A percentile compares a stretch with the other conserved stretches of the same genome.
phyloP scores from a whole-genome alignment of 2,329 filamentous ascomycete genomes.

The Teratosphaeria pseudoeucalypti region DNA sequence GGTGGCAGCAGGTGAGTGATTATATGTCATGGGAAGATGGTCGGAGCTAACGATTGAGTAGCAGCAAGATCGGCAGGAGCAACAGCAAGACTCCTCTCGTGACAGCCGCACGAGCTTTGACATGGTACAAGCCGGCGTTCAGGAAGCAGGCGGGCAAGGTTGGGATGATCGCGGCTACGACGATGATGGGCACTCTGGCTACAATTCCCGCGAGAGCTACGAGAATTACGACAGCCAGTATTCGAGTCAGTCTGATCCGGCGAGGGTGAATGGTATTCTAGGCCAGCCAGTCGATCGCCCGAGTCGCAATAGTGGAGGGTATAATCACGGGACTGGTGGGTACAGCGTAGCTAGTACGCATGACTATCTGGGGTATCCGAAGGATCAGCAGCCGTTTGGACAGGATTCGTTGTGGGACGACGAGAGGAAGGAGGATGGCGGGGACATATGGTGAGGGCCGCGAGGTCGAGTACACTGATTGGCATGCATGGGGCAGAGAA shows the following conservation, averaged over 20 bases:
- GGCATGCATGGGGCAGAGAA: too few relatives aligned
- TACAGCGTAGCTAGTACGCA: constrained; percentile 25
- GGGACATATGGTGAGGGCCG: constrained; percentile 19
- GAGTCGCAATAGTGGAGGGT: neutral
- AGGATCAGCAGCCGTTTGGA: constrained; percentile 18
- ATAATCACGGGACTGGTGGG: constrained; percentile 5
- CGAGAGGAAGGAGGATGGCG: constrained; percentile 15
- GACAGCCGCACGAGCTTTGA: constrained; percentile 3
- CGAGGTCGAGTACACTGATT: too few relatives aligned
- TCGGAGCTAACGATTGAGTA: constrained; percentile 4
- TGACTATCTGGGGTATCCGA: constrained; percentile 26
- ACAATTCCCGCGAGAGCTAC: constrained; percentile 13
- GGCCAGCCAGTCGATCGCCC: neutral
- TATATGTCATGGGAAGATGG: neutral
- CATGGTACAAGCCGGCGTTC: constrained; percentile 3
- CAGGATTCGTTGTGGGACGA: constrained; percentile 22
- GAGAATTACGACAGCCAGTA: constrained; percentile 14
- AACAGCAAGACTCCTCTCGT: constrained; percentile 1
- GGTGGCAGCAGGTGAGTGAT: constrained; percentile 27
- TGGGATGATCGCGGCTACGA: constrained; percentile 11
- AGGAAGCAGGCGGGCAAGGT: constrained; percentile 8
- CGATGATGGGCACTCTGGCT: constrained; percentile 7
- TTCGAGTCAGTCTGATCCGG: neutral
- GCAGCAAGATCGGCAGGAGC: constrained; percentile 22
- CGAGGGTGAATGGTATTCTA: constrained; percentile 10